Conservation (phyloP, 257 asterid species). For the Solanum tacnaense region DNA sequence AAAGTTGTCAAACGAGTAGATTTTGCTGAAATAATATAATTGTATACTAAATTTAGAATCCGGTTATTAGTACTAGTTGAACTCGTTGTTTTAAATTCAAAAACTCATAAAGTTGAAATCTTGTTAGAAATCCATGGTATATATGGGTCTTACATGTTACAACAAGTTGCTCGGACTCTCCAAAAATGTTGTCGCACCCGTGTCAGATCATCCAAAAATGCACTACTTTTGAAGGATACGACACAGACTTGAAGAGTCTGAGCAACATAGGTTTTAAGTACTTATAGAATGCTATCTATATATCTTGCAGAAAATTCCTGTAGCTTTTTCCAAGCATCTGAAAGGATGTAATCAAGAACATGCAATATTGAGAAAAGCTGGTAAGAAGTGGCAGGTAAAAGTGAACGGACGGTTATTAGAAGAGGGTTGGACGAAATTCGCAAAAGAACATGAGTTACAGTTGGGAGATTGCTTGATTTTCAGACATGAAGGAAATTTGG, state of each 20-base stretch:
- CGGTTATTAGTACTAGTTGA: neutral
- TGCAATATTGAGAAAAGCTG: slow-evolving; percentile 2
- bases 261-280: neutral
- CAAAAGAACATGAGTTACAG: neutral
- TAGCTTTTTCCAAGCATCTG: neutral
- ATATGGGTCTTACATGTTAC: neutral
- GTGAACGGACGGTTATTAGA: neutral
- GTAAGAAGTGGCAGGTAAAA: slow-evolving; percentile 1
- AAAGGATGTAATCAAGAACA: neutral
- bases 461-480: slow-evolving; percentile 6
- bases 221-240: neutral
- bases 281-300: neutral
- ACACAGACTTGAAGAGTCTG: fast-evolving
- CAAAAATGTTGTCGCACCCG: too few species aligned
- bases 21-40: neutral
- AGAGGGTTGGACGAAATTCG: slow-evolving; percentile 7
- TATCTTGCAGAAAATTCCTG: slow-evolving; percentile 4
- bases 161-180: too few species aligned
- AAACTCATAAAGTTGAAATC: neutral
- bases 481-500: slow-evolving; percentile 8
- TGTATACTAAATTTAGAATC: neutral
- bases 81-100: neutral
- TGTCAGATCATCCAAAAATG: neutral
- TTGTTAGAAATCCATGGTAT: neutral
- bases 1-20: neutral